These are phyloP conservation scores for Moesziomyces antarcticus DNA, from an alignment of 1,284 basidiomycete species.

Conservation along the genomic window DNA sequence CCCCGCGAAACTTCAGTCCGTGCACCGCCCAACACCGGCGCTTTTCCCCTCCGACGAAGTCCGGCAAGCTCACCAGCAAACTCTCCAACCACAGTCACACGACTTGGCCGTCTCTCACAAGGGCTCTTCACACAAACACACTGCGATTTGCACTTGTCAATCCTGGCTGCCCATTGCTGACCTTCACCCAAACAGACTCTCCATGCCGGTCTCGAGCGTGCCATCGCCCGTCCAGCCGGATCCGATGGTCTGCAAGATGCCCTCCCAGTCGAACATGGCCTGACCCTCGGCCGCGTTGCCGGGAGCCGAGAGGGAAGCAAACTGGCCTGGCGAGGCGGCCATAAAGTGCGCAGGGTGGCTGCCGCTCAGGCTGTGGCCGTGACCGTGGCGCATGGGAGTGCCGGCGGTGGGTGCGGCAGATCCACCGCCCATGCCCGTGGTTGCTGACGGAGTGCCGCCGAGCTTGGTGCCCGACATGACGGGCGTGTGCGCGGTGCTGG, in stretches of 20 bases:
- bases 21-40: background rate
- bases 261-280: conserved; percentile 48
- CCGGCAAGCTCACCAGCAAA: conserved; percentile 3
- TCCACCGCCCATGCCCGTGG: background rate
- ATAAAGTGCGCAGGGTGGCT: conserved; percentile 11
- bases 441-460: conserved; percentile 7
- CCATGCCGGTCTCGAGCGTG: conserved; percentile 45
- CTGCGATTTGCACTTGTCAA: background rate
- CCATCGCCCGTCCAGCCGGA: conserved; percentile 47
- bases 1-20: too few species aligned
- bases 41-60: conserved; percentile 6
- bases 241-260: conserved; percentile 45
- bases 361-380: conserved; percentile 10
- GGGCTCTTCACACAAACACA: background rate
- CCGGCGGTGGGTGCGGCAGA: background rate
- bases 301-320: conserved; percentile 10
- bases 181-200: conserved; percentile 33
- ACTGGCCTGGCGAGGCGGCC: conserved; percentile 20
- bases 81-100: conserved; percentile 6
- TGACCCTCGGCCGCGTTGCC: conserved; percentile 15
- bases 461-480: conserved; percentile 9
- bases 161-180: background rate
- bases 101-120: conserved; percentile 3
- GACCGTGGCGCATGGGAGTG: conserved; percentile 21
- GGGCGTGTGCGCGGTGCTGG: conserved; percentile 33